Conservation (phyloP, 257 asterid species). For the Nyctanthes arbortristis region DNA sequence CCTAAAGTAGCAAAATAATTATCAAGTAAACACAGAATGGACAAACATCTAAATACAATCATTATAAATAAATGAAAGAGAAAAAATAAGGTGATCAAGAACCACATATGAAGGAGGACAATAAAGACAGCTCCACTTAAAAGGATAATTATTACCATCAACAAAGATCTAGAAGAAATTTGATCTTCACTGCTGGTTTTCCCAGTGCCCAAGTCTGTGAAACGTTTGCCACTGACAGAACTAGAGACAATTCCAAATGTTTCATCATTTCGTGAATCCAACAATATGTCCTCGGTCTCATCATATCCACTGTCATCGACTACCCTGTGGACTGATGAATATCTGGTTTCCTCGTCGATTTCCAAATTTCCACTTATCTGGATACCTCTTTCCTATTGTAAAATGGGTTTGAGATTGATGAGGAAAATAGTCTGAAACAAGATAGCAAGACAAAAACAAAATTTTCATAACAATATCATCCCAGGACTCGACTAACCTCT, state of each 20-base stretch:
- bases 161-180: slow-evolving; percentile 46
- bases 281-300: slow-evolving; percentile 62
- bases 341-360: slow-evolving; percentile 89
- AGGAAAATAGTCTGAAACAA: slow-evolving; percentile 18
- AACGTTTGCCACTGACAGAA: slow-evolving; percentile 46
- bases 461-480: background rate
- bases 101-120: slow-evolving; percentile 1
- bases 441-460: background rate
- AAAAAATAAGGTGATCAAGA: background rate
- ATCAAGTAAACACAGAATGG: background rate
- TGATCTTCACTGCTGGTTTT: slow-evolving; percentile 40
- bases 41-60: background rate
- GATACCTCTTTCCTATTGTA: slow-evolving; percentile 81
- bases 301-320: slow-evolving; percentile 83
- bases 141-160: slow-evolving; percentile 40
- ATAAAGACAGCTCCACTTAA: background rate
- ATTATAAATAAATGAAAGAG: background rate
- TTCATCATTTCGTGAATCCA: slow-evolving; percentile 74
- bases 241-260: slow-evolving; percentile 68
- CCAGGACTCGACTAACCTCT: slow-evolving; percentile 55
- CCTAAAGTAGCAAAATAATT: background rate
- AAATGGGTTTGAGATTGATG: slow-evolving; percentile 23
- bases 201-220: slow-evolving; percentile 31
- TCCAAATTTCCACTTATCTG: slow-evolving; percentile 64
- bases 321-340: slow-evolving; percentile 72